phyloP scores from a whole-genome alignment of 371 early-diverging fungal species.

The Saksenaea oblongispora region DNA sequence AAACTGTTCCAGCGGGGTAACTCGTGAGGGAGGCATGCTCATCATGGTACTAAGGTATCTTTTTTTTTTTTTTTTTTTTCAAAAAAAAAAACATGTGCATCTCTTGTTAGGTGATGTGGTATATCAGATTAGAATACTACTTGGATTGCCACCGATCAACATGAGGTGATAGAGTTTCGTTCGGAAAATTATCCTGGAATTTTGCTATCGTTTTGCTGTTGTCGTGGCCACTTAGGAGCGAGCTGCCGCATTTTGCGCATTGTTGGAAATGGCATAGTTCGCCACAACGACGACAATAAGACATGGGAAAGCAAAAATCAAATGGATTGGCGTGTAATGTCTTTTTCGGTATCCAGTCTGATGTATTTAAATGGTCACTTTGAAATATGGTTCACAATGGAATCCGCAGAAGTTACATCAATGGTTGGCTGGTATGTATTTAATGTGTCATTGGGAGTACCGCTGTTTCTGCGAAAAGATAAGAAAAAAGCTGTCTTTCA shows the following conservation, averaged over 20 bases:
- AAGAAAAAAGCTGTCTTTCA: too few relatives aligned
- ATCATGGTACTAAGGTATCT: slow-evolving; percentile 22
- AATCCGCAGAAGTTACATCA: too few relatives aligned
- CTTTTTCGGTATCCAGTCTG: too few relatives aligned
- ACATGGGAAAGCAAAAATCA: slow-evolving; percentile 17
- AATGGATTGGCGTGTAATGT: neutral
- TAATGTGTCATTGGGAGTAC: too few relatives aligned
- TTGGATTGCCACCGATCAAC: slow-evolving; percentile 36
- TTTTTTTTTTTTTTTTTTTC: too few relatives aligned
- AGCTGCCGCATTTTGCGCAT: slow-evolving; percentile 34
- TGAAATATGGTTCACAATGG: too few relatives aligned
- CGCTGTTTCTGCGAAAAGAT: too few relatives aligned
- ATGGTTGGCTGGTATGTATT: too few relatives aligned
- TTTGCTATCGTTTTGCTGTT: neutral
- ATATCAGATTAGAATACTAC: slow-evolving; percentile 6
- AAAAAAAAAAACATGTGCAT: neutral
- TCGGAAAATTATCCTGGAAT: slow-evolving; percentile 8
- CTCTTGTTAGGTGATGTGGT: neutral
- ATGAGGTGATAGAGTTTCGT: neutral
- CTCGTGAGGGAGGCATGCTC: slow-evolving; percentile 5
- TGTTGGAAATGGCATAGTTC: slow-evolving; percentile 28
- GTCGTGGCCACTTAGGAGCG: slow-evolving; percentile 1
- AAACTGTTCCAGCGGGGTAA: neutral
- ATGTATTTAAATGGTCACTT: too few relatives aligned
- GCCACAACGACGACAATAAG: slow-evolving; percentile 42